Base-by-base conservation (phyloP, 2,329 filamentous ascomycete species). In the Erysiphe pulchra region DNA sequence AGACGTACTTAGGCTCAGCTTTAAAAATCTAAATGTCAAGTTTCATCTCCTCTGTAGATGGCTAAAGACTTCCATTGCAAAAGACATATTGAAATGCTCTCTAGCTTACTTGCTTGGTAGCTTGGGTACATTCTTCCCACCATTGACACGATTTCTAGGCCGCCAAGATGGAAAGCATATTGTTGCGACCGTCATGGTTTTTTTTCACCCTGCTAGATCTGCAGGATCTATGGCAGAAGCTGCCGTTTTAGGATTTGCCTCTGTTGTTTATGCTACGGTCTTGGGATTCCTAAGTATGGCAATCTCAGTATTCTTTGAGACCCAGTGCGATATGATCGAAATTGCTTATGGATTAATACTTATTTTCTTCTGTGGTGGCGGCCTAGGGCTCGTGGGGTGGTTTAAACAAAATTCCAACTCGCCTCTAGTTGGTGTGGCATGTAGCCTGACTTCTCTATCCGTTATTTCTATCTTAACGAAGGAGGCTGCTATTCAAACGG, bases 381-480 rank as follows among this genome's bases (percentile, higher is more conserved):
- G 83, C 0, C 65, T 95, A 44, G 87, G 87, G 0, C 79, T 93
- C 52, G 70, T 94, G 28, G 86, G 81, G 39, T 92, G 83, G 84
- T 73, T 79, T 46, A 92, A 92, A 61, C 80, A 87, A 57, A 76
- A 67, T 53, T 68, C 83, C 49, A 81, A 79, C 49, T 77, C 80
- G 53, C 80, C 83, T 7, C 63, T 90, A 46, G 82, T 90, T 50
- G 86, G 85, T 56, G 80, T 87, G 33, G 82, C 80, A 42, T 84
- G 80, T 53, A 93, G 85, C 31, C 66, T 94, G 51, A 75, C 86
- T 7, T 87, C 83, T 32, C 75, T 95, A 47, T 83, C 83, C 44
- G 81, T 90, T 50, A 92, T 94, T 56, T 86, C 81, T 2, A 74
- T 92, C 41, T 65, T 94, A 50, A 93, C 87, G 11, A 92, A 92